Evolutionary conservation across 257 asterid species (phyloP).

Genomic region (Oldenlandia corymbosa): DNA sequence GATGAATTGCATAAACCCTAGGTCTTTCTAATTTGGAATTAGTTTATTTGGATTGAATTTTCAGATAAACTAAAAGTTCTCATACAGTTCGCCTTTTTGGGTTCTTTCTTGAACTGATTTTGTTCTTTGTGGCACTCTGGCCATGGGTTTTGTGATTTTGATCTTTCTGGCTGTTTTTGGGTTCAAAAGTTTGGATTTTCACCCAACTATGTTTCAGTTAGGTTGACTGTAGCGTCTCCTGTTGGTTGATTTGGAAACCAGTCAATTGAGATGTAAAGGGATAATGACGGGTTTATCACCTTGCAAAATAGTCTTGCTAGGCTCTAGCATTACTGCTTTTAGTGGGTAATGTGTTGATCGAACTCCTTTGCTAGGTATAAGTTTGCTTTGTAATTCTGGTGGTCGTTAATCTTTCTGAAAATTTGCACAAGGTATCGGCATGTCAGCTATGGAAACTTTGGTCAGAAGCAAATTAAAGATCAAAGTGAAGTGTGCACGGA

Average conservation of each 20-base stretch:
- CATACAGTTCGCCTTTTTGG: neutral
- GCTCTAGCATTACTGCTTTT: too few relatives aligned
- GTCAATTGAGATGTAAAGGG: neutral
- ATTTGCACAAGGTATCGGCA: conserved; percentile 1
- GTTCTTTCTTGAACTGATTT: neutral
- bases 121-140: neutral
- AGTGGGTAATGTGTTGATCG: too few relatives aligned
- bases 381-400: neutral
- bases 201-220: neutral
- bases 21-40: too few relatives aligned
- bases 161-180: neutral
- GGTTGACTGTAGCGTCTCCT: neutral
- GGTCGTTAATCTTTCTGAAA: neutral
- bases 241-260: neutral
- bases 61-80: neutral
- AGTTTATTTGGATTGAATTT: too few relatives aligned
- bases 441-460: conserved; percentile 27
- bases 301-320: neutral
- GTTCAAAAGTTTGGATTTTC: neutral
- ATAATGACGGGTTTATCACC: neutral
- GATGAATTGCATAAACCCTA: neutral
- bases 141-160: neutral
- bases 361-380: neutral
- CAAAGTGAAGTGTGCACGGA: conserved; percentile 37
- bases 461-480: conserved; percentile 34